Evolutionary conservation across 208 protist genomes (phyloP), one percentile per base, ranked within the genome.

Genomic region (Trypanosoma boissoni): DNA sequence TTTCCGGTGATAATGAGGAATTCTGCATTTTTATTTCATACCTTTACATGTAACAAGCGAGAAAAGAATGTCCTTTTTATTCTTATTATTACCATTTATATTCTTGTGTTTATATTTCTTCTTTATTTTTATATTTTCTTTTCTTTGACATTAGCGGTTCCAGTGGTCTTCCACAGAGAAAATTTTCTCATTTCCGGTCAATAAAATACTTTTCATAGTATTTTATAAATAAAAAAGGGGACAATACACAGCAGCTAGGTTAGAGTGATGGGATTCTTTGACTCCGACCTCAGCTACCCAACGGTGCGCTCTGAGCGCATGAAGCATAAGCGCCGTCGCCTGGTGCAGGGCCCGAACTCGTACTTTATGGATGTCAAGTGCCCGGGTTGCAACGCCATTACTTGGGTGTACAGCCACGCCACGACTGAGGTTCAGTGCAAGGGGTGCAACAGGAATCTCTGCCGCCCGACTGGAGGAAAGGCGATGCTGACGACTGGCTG

Each of bases 311-410:
- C 78, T 20, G 97, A 99, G 91, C 81, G 78, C 68, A 80, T 88
- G 66, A 96, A 97, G 78, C 97, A 99, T 95, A 99, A 99, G 94
- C 91, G 98, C 71, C 99, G 99, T 90, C 90, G 98, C 65, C 86
- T 99, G 16, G 96, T 99, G 43, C 98, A 98, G 87, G 87, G 88
- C 65, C 98, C 98, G 57, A 99, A 99, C 91, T 98, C 94, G n/a
- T 99, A 93, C 88, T 99, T 99, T 86, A 96, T 99, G 91, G 98
- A 99, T 56, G 98, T 99, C 31, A 99, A 98, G 84, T 99, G 98
- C 90, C 93, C 92, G 41, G 90, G 93, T 48, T 99, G 98, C 84
- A 91, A 81, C 66, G 71, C 37, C 55, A 81, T 94, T 64, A 99
- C 97, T 28, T 92, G 94, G 52, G 97, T 99, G 43, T 99, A 99